Evolutionary conservation across 371 early-diverging fungal species (phyloP), one percentile per base, ranked within the genome.

Genomic region (Parasitella parasitica): DNA sequence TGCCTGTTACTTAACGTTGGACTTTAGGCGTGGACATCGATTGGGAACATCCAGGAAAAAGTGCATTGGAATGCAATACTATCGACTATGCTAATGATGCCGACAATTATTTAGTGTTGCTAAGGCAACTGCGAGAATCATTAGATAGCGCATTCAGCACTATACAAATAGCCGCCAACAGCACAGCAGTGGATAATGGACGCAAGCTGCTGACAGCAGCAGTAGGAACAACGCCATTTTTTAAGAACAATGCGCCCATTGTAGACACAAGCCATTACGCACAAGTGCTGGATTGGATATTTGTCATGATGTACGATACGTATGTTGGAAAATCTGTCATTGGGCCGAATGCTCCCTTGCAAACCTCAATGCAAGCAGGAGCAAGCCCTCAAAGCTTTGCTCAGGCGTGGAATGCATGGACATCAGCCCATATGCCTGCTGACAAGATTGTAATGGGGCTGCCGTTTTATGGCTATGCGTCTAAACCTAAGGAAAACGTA

Each of bases 271-370:
- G 77, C 12, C 78, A 76, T 48, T 89, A 70, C 64, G 88, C 80
- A 22, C 69, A 75, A n/a, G 80, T 77, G 20, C 59, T 89, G 12
- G 87, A 86, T 61, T 88, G 81, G 61, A 76, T 90, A 57, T 82
- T 84, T 52, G 57, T 89, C 18, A 78, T 86, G 84, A 77, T 76
- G 9, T 81, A 75, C 52, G 82, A 77, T 49, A 74, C 72, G 27
- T 74, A 77, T 26, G 90, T 90, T 37, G 73, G 88, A 82, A 70
- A 78, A 58, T 59, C 73, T 30, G 77, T 77, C 0, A 86, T 89
- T 6, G 75, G 86, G 0, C 84, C 83, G 53, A 87, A 86, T 66
- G 85, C 88, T 15, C 88, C 89, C 6, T 72, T 91, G 2, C 54
- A 61, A 27, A 46, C 61, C 12, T 61, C 61, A 1, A 54, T 22